These are phyloP conservation scores for Rhinocladiella similis DNA, from an alignment of 2,329 filamentous ascomycete genomes.

Conservation along the genomic window DNA sequence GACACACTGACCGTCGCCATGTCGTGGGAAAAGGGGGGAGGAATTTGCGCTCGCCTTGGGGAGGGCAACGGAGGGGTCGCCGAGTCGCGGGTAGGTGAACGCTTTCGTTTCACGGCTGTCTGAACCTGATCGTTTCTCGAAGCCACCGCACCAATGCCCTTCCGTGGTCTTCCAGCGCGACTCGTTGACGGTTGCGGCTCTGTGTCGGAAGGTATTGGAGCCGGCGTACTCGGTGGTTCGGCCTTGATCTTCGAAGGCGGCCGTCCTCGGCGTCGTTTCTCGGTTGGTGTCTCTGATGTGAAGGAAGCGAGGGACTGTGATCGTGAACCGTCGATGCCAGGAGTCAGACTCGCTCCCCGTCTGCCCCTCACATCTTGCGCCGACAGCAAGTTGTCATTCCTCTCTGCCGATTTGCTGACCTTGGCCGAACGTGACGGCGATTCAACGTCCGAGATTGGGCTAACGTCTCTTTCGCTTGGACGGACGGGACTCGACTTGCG, in stretches of 20 bases:
- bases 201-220: constrained; percentile 34
- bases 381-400: constrained; percentile 5
- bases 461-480: constrained; percentile 27
- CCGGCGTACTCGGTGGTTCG: constrained; percentile 37
- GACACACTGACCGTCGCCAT: constrained; percentile 38
- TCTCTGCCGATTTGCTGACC: constrained; percentile 10
- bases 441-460: constrained; percentile 29
- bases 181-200: constrained; percentile 34
- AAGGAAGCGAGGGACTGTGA: constrained; percentile 28
- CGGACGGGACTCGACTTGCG: constrained; percentile 24
- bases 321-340: constrained; percentile 21
- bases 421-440: constrained; percentile 15
- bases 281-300: constrained; percentile 26
- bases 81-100: constrained; percentile 35
- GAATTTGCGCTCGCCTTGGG: constrained; percentile 17
- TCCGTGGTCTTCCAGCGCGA: constrained; percentile 30
- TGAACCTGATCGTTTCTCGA: constrained; percentile 4
- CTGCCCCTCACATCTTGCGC: constrained; percentile 17
- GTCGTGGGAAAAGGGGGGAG: constrained; percentile 36
- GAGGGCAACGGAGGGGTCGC: constrained; percentile 19
- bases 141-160: constrained; percentile 8
- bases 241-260: constrained; percentile 26
- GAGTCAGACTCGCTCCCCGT: constrained; percentile 23
- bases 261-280: constrained; percentile 19
- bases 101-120: constrained; percentile 38